Conservation (phyloP, 495 filamentous ascomycete species). For the Chaetomium tenue region DNA sequence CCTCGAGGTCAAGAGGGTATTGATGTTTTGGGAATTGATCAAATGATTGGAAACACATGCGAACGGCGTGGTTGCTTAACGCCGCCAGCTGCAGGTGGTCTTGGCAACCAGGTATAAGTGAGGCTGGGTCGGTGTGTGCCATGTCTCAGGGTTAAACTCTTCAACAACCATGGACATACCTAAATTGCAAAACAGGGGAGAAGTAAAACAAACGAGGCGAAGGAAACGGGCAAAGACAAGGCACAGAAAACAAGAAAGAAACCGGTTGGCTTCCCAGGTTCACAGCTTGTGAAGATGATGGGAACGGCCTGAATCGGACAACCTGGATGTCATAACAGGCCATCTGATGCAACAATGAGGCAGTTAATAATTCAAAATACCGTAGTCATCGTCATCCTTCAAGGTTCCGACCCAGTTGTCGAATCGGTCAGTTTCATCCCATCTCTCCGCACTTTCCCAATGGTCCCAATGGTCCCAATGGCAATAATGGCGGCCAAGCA, state of each 20-base stretch:
- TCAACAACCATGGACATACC: background rate
- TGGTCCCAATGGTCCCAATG: no score
- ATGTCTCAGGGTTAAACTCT: no score
- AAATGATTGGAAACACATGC: constrained; percentile 1
- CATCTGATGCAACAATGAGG: background rate
- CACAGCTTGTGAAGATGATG: no score
- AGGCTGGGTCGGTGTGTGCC: background rate
- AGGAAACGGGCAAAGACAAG: background rate
- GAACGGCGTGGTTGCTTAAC: background rate
- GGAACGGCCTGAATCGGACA: no score
- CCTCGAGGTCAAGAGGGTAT: background rate
- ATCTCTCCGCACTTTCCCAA: background rate
- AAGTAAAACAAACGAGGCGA: background rate
- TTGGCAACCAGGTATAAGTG: constrained; percentile 12
- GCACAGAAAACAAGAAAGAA: background rate
- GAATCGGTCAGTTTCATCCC: background rate
- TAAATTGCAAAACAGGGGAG: background rate
- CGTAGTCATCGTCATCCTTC: background rate
- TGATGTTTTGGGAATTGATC: background rate
- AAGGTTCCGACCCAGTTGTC: background rate
- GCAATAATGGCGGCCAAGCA: no score
- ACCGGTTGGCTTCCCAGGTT: background rate
- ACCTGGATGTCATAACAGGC: background rate
- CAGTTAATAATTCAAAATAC: no score
- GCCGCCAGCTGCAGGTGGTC: background rate